Evolutionary conservation across 2,329 filamentous ascomycete species (phyloP), one percentile per base, ranked within the genome.

Genomic region (Endoconidiophora laricicola): DNA sequence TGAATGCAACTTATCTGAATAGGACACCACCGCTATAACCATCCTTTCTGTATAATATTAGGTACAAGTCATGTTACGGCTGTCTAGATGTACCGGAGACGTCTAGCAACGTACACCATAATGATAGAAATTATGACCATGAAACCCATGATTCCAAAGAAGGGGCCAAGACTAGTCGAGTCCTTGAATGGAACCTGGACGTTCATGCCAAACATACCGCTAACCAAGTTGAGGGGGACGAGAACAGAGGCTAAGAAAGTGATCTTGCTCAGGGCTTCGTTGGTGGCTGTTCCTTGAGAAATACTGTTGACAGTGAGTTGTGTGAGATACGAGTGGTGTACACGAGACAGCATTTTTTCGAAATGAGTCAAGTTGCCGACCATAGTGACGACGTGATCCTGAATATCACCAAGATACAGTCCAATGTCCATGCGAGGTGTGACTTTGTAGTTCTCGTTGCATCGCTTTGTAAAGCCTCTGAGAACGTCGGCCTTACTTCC

Each of bases 351-450:
- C 74, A 98, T 95, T 72, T 96, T 96, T 64, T 98, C 91, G 58
- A 94, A 95, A 63, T 98, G 91, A 1, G 79, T 79, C 58, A 98
- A 66, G 65, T 94, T 98, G 57, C 85, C 91, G 76, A 94, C 94
- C 90, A 96, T 96, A 43, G 91, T 98, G 53, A 98, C 86, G 48
- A 98, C 90, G 74, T 98, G 91, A 66, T 98, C 91, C 65, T 98
- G 91, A 56, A 98, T 95, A 66, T 98, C 91, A 60, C 86, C 86
- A 36, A 98, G 76, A 62, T 98, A 98, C 59, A 98, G 77, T 20
- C 88, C 91, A 56, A 98, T 94, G 61, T 98, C 91, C 68, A 91
- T 91, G 44, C 88, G 84, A 5, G 91, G 91, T 1, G 91, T 94
- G 48, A 96, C 84, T 56, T 86, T 83, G 70, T 94, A 96, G 56